These are phyloP conservation scores for Capsella bursapastoris DNA, from an alignment of 345 rosid genomes.

Conservation along the genomic window DNA sequence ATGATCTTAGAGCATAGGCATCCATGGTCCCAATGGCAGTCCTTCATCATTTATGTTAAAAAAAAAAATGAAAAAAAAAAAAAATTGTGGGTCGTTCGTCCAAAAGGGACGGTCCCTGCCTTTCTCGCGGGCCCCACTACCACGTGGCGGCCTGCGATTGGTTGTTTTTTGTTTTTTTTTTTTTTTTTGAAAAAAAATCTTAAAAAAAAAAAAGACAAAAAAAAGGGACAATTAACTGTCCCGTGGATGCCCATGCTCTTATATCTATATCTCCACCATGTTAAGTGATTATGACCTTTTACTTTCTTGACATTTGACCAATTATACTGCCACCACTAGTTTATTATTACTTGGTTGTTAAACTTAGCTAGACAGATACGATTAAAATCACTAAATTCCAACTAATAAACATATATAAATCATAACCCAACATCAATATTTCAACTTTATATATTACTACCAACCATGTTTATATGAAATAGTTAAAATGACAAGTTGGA, in stretches of 20 bases:
- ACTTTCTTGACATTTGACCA: not conserved
- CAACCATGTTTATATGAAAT: not conserved
- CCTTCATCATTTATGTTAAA: too few species aligned
- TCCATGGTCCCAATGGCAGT: too few species aligned
- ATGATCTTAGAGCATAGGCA: too few species aligned
- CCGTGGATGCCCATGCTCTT: not conserved
- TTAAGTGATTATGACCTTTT: not conserved
- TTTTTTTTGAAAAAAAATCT: too few species aligned
- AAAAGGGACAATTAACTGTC: too few species aligned
- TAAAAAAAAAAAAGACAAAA: too few species aligned
- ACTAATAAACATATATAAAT: not conserved
- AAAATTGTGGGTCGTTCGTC: too few species aligned
- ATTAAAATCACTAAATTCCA: not conserved
- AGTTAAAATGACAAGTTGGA: constrained; percentile 6
- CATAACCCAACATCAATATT: not conserved
- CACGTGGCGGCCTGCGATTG: too few species aligned
- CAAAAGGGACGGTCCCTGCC: too few species aligned
- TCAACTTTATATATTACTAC: not conserved
- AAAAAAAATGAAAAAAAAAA: too few species aligned
- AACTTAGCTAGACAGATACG: not conserved
- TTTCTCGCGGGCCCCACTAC: too few species aligned
- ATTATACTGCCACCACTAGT: not conserved
- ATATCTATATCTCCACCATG: not conserved
- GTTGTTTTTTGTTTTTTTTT: too few species aligned
- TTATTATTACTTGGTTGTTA: not conserved